Conservation (phyloP, 2,329 filamentous ascomycete species). For the Cladosporium halotolerans region DNA sequence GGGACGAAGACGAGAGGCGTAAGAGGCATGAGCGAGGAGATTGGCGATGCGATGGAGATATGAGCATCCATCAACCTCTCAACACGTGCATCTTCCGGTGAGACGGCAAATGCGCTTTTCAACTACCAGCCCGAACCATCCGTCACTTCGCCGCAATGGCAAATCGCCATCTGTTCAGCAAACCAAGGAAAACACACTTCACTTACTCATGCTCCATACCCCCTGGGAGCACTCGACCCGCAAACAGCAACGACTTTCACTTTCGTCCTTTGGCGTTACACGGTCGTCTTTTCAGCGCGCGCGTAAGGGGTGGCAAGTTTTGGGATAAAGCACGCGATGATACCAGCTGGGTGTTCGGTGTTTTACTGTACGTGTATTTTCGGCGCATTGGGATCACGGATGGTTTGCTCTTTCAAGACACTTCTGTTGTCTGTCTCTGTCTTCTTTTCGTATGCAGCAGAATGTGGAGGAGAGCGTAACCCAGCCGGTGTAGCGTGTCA, state of each 20-base stretch:
- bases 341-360: background rate
- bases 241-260: background rate
- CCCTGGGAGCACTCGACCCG: background rate
- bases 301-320: background rate
- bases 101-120: too few relatives aligned
- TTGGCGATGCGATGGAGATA: constrained; percentile 29
- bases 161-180: background rate
- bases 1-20: constrained; percentile 12
- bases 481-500: too few relatives aligned
- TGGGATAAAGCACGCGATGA: background rate
- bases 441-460: too few relatives aligned
- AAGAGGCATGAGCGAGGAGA: constrained; percentile 27
- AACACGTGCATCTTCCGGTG: background rate
- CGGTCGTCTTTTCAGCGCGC: background rate
- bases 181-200: background rate
- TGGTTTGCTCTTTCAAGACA: too few relatives aligned
- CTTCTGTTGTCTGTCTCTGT: too few relatives aligned
- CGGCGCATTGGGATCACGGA: background rate
- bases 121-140: too few relatives aligned
- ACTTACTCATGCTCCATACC: background rate
- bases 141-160: too few relatives aligned
- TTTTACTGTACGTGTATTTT: background rate
- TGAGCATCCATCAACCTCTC: constrained; percentile 6
- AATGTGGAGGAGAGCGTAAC: too few relatives aligned
- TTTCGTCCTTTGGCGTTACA: background rate